These are phyloP conservation scores for Fusarium palustre DNA, from an alignment of 2,329 filamentous ascomycete species.

Conservation along the genomic window DNA sequence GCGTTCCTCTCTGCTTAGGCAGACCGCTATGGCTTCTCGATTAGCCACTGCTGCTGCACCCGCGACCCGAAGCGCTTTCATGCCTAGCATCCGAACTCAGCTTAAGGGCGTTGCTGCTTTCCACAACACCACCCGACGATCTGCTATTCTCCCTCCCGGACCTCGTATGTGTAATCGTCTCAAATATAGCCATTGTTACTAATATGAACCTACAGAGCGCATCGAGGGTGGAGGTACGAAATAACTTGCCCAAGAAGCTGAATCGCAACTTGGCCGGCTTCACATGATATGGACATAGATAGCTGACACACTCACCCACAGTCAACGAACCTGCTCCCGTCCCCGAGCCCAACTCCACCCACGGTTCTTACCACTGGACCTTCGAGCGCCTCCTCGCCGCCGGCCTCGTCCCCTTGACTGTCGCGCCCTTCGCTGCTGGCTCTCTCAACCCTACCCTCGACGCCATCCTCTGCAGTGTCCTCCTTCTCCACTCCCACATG, in stretches of 20 bases:
- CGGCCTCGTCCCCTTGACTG: slow-evolving; percentile 84
- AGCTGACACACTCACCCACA: slow-evolving; percentile 48
- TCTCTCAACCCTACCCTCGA: slow-evolving; percentile 91
- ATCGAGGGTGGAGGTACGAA: slow-evolving; percentile 79
- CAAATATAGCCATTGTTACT: slow-evolving; percentile 51
- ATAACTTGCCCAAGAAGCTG: slow-evolving; percentile 17
- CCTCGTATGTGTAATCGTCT: slow-evolving; percentile 66
- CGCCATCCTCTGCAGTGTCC: slow-evolving; percentile 81
- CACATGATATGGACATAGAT: slow-evolving; percentile 36
- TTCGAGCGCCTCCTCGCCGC: slow-evolving; percentile 89
- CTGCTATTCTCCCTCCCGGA: slow-evolving; percentile 85
- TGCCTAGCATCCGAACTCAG: slow-evolving; percentile 45
- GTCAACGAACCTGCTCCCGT: slow-evolving; percentile 89
- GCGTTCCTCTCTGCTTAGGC: slow-evolving; percentile 67
- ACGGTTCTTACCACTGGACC: slow-evolving; percentile 99
- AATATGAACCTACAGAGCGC: slow-evolving; percentile 67
- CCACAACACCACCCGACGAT: slow-evolving; percentile 80
- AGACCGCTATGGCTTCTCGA: slow-evolving; percentile 59
- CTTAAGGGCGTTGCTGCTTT: slow-evolving; percentile 78
- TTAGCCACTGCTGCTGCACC: slow-evolving; percentile 54
- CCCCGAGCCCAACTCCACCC: slow-evolving; percentile 76
- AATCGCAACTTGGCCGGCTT: slow-evolving; percentile 20
- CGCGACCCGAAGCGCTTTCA: slow-evolving; percentile 52
- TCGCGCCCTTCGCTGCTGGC: slow-evolving; percentile 92
- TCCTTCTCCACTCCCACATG: slow-evolving; percentile 94